phyloP scores from a whole-genome alignment of 805 yeast species.

The Candida saitoana region DNA sequence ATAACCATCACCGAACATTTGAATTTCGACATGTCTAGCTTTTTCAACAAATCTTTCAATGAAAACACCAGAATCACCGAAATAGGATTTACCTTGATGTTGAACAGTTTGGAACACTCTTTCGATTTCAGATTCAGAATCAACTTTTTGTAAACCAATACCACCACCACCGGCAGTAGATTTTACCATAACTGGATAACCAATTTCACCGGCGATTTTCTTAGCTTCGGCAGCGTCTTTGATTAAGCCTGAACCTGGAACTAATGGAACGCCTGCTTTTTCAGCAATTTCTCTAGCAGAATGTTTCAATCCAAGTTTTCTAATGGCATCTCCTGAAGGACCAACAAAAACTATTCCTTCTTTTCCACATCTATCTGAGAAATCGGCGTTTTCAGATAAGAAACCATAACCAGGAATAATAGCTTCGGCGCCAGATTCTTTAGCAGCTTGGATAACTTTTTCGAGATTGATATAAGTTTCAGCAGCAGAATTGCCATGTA shows the following conservation, averaged over 20 bases:
- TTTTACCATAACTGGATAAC: constrained; percentile 92
- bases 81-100: constrained; percentile 89
- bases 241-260: constrained; percentile 93
- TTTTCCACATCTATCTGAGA: constrained; percentile 77
- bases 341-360: constrained; percentile 93
- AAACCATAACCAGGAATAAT: constrained; percentile 98
- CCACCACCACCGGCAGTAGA: constrained; percentile 99
- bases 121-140: constrained; percentile 73
- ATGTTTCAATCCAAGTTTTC: constrained; percentile 89
- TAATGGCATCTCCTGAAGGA: constrained; percentile 91
- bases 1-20: constrained; percentile 92
- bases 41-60: constrained; percentile 91
- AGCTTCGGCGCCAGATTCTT: constrained; percentile 82
- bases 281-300: constrained; percentile 94
- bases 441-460: constrained; percentile 82
- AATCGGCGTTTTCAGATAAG: constrained; percentile 93
- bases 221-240: constrained; percentile 69
- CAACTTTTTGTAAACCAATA: constrained; percentile 93
- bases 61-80: constrained; percentile 94
- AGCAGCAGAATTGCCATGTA: constrained; percentile 80
- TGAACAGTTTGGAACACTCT: constrained; percentile 85
- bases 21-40: constrained; percentile 95
- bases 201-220: constrained; percentile 66
- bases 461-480: constrained; percentile 86
- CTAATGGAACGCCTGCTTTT: constrained; percentile 90